Conservation (phyloP, 2,329 filamentous ascomycete genomes). For the Cladosporium velox region DNA sequence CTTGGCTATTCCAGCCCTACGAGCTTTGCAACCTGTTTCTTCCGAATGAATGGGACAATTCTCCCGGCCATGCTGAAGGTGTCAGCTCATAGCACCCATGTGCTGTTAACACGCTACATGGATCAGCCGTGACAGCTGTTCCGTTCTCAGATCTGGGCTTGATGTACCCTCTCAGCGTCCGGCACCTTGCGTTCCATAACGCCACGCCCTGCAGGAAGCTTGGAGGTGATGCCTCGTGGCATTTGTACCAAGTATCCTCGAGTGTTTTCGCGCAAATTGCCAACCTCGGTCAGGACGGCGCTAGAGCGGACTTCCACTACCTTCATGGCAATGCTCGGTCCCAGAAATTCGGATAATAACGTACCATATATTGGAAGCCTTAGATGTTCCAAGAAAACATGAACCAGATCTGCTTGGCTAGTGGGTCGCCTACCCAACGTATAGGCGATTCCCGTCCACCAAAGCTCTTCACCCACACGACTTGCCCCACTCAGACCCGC, state of each 20-base stretch:
- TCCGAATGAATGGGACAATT: background rate
- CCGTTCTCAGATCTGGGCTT: background rate
- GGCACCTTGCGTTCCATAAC: background rate
- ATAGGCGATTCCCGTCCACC: constrained; percentile 7
- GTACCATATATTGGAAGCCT: constrained; percentile 10
- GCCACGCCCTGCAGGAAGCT: background rate
- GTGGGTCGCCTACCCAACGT: constrained; percentile 3
- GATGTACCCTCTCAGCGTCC: no score
- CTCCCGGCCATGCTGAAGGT: background rate
- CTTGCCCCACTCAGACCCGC: constrained; percentile 11
- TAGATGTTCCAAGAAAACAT: background rate
- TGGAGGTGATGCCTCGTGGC: background rate
- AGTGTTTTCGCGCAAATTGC: background rate
- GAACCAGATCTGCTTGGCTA: constrained; percentile 11
- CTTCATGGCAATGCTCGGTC: background rate
- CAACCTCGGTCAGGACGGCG: constrained; percentile 11
- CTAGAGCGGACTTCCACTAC: constrained; percentile 1
- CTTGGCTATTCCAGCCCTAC: constrained; percentile 10
- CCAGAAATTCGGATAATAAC: constrained; percentile 6
- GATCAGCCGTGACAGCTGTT: background rate
- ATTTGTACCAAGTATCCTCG: background rate
- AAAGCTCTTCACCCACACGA: constrained; percentile 1
- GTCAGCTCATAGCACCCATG: background rate
- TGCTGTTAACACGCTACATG: background rate
- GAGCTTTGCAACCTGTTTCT: constrained; percentile 2